A percentile compares a stretch with the other conserved stretches of the same genome.
Evolutionary conservation across 73 alveolate species (phyloP).

Genomic region (Paramecium tetraurelia): DNA sequence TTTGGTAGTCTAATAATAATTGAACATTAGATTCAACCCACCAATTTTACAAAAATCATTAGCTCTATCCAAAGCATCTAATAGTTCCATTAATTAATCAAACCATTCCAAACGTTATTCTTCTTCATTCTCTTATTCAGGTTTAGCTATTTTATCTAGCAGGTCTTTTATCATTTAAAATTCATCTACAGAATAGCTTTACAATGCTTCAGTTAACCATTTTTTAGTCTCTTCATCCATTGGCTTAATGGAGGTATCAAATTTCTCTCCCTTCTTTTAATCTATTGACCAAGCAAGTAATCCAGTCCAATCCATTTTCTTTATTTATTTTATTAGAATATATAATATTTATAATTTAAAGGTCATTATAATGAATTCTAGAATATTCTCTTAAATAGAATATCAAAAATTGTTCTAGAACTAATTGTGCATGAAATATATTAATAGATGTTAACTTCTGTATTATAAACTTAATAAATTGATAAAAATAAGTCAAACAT

Average conservation of each 20-base stretch:
- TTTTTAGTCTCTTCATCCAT: conserved; percentile 64
- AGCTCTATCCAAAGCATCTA: conserved; percentile 60
- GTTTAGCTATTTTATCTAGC: conserved; percentile 9
- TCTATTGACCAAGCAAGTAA: conserved; percentile 54
- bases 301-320: conserved; percentile 55
- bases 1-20: not conserved
- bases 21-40: conserved; percentile 34
- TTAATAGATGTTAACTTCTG: too few species aligned
- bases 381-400: not conserved
- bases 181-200: conserved; percentile 35
- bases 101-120: conserved; percentile 21
- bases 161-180: conserved; percentile 43
- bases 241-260: conserved; percentile 31
- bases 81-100: conserved; percentile 50
- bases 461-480: not conserved
- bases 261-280: conserved; percentile 38
- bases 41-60: conserved; percentile 48
- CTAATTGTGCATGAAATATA: not conserved
- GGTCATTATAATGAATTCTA: not conserved
- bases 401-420: not conserved
- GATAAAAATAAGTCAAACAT: not conserved
- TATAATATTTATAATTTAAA: not conserved
- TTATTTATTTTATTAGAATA: too few species aligned
- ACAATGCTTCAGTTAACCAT: conserved; percentile 59
- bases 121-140: conserved; percentile 45